phyloP scores from a whole-genome alignment of 2,329 filamentous ascomycete genomes.

The Colletotrichum abscissum region DNA sequence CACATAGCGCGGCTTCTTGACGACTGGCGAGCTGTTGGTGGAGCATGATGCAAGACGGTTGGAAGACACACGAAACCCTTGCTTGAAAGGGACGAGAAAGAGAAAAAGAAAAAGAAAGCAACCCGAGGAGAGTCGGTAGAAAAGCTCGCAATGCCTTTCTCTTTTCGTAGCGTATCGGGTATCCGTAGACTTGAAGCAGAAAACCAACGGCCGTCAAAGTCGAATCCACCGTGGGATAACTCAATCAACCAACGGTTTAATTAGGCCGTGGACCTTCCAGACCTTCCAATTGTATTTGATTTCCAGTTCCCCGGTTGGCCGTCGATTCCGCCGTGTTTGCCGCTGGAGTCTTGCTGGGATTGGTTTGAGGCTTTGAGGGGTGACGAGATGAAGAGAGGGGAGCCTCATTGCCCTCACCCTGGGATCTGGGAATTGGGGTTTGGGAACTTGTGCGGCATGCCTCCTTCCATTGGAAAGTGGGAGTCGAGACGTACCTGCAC shows the following conservation, averaged over 20 bases:
- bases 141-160: background rate
- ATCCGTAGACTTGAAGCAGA: background rate
- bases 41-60: conserved; percentile 19
- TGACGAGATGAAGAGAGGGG: background rate
- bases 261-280: background rate
- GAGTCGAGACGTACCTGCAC: background rate
- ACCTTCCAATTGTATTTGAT: background rate
- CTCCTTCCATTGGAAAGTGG: background rate
- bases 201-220: background rate
- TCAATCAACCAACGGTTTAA: background rate
- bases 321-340: background rate
- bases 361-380: background rate
- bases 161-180: background rate
- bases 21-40: background rate
- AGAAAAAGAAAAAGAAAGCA: conserved; percentile 9
- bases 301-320: background rate
- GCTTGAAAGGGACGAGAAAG: conserved; percentile 1
- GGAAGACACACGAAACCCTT: conserved; percentile 14
- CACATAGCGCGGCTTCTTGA: background rate
- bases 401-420: background rate
- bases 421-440: background rate
- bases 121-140: background rate
- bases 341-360: background rate
- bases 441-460: too few species aligned
- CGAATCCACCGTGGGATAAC: background rate